Percentiles rank a stretch among this genome's conserved stretches.
These are phyloP conservation scores for Penicillium silybi DNA, from an alignment of 495 filamentous ascomycete species.

Conservation along the genomic window DNA sequence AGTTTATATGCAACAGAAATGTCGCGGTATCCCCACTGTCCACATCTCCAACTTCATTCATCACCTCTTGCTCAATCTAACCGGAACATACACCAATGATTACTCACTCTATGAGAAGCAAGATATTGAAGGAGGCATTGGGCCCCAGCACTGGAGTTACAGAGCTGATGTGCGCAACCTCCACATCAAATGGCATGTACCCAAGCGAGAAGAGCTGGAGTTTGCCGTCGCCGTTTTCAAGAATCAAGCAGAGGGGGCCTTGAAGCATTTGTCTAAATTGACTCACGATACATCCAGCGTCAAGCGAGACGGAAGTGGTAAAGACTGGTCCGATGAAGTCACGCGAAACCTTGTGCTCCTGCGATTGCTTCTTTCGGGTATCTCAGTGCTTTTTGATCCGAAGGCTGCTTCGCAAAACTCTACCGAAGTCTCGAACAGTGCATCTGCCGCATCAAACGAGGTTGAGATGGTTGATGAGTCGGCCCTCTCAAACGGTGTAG, in stretches of 20 bases:
- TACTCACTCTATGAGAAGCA: constrained; percentile 77
- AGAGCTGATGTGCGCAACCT: constrained; percentile 64
- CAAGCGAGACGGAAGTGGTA: constrained; percentile 89
- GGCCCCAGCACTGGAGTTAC: constrained; percentile 76
- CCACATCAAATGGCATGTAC: constrained; percentile 87
- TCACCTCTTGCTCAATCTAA: constrained; percentile 96
- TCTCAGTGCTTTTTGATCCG: constrained; percentile 83
- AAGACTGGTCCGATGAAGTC: constrained; percentile 98
- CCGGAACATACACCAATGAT: constrained; percentile 87
- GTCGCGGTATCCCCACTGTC: constrained; percentile 86
- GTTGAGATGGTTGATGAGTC: constrained; percentile 39
- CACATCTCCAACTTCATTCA: constrained; percentile 98
- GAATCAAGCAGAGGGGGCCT: constrained; percentile 65
- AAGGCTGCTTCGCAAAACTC: constrained; percentile 54
- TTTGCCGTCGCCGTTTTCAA: constrained; percentile 89
- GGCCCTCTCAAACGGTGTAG: constrained; percentile 33
- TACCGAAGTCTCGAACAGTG: constrained; percentile 17
- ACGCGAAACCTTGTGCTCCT: constrained; percentile 83
- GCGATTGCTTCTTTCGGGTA: constrained; percentile 78
- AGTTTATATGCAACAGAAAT: constrained; percentile 91
- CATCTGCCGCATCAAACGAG: constrained; percentile 28
- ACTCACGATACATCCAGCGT: constrained; percentile 78
- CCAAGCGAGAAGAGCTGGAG: constrained; percentile 69
- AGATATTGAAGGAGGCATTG: constrained; percentile 51
- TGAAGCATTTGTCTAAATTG: constrained; percentile 66